A percentile compares a stretch with the other conserved stretches of the same genome.
phyloP scores from a whole-genome alignment of 2,329 filamentous ascomycete species.

The Pseudogymnoascus sp. region DNA sequence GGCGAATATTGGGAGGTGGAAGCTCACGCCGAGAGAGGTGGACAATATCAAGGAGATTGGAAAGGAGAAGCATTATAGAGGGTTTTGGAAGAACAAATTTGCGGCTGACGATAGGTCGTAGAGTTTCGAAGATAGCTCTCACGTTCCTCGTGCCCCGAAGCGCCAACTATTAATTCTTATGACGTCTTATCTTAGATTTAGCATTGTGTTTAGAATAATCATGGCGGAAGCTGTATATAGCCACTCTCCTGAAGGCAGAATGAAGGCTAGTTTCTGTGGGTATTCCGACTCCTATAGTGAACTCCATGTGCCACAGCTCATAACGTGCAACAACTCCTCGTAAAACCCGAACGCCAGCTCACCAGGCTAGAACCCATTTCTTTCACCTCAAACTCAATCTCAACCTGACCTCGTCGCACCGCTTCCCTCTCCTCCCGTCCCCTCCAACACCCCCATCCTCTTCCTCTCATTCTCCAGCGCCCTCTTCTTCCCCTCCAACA shows the following conservation, averaged over 20 bases:
- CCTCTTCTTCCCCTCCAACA: not conserved
- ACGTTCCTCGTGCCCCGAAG: slow-evolving; percentile 5
- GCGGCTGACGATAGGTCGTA: slow-evolving; percentile 41
- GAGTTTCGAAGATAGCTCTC: not conserved
- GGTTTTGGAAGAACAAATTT: slow-evolving; percentile 49
- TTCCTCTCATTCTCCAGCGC: not conserved
- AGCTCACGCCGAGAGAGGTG: slow-evolving; percentile 51
- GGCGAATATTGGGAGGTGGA: slow-evolving; percentile 42
- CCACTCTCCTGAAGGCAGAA: not conserved
- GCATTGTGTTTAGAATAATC: not conserved
- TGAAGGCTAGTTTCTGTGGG: not conserved
- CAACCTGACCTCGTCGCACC: not conserved
- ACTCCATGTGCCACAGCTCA: not conserved
- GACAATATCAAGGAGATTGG: slow-evolving; percentile 47
- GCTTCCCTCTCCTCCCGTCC: not conserved
- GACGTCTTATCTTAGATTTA: not conserved
- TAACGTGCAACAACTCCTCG: not conserved
- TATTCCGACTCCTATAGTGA: not conserved
- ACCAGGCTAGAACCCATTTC: not conserved
- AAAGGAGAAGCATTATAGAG: slow-evolving; percentile 50
- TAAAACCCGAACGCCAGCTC: not conserved
- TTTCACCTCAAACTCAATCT: not conserved
- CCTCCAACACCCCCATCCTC: not conserved
- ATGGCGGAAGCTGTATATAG: not conserved
- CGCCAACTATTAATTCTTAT: not conserved